A percentile compares a stretch with the other conserved stretches of the same genome.
Conservation (phyloP, 2,329 filamentous ascomycete genomes). For the Zasmidium angulare region DNA sequence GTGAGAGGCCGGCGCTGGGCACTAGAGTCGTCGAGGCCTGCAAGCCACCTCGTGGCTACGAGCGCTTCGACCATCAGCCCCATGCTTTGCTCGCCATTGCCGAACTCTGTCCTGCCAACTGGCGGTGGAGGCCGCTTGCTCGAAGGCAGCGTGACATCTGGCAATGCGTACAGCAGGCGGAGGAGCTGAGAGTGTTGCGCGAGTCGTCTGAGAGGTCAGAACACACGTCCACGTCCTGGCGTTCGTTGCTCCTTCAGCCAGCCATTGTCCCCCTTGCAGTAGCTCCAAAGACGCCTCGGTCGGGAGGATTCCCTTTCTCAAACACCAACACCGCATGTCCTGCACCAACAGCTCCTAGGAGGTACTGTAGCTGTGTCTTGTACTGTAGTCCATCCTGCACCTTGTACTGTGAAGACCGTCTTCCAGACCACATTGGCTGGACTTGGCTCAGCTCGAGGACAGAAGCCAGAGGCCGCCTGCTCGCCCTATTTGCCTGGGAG, state of each 20-base stretch:
- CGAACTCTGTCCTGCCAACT: constrained; percentile 2
- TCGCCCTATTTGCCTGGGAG: not conserved
- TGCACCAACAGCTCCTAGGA: not conserved
- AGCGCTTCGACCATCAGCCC: constrained; percentile 1
- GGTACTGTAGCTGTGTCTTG: no score
- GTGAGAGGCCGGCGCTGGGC: constrained; percentile 1
- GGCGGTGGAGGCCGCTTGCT: not conserved
- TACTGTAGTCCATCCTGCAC: not conserved
- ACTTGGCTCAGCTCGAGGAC: not conserved
- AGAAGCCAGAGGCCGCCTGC: not conserved
- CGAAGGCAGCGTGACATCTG: not conserved
- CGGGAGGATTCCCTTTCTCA: not conserved
- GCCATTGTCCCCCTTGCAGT: not conserved
- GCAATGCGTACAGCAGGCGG: not conserved
- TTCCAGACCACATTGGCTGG: not conserved
- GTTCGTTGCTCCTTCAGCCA: not conserved
- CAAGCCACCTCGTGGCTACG: constrained; percentile 11
- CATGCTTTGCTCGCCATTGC: constrained; percentile 5
- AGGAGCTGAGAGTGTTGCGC: not conserved
- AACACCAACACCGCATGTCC: not conserved
- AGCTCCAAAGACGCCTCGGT: not conserved
- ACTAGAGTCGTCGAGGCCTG: not conserved
- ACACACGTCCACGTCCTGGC: not conserved
- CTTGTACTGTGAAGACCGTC: not conserved
- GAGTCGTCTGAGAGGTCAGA: not conserved